Conservation (phyloP, 139 green algal genomes). For the Diplosphaera chodatii region DNA sequence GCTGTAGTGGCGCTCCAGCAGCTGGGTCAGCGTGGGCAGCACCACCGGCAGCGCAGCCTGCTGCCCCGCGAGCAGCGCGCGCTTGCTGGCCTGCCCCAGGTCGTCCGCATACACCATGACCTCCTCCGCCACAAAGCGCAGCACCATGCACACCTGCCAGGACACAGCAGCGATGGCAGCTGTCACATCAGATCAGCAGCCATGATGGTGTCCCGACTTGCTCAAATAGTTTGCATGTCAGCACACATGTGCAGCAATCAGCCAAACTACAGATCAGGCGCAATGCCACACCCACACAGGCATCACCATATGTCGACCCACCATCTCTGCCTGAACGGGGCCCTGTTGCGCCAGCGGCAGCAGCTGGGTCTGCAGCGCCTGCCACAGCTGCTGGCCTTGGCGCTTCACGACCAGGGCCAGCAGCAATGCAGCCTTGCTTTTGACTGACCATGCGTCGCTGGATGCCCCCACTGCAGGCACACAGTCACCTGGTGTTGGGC, state of each 20-base stretch:
- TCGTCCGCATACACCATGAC: conserved; percentile 51
- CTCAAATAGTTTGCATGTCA: too few relatives aligned
- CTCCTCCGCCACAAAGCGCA: conserved; percentile 71
- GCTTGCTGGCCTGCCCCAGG: conserved; percentile 40
- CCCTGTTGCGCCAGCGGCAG: conserved; percentile 37
- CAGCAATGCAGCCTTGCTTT: conserved; percentile 64
- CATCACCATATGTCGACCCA: not conserved
- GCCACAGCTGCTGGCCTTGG: conserved; percentile 42
- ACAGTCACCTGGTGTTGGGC: too few relatives aligned
- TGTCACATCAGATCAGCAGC: too few relatives aligned
- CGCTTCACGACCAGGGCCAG: conserved; percentile 62
- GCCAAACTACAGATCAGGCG: too few relatives aligned
- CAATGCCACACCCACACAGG: too few relatives aligned
- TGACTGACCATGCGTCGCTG: conserved; percentile 34
- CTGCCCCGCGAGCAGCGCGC: conserved; percentile 51
- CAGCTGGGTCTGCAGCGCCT: conserved; percentile 58
- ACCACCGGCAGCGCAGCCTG: conserved; percentile 36
- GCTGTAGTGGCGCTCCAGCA: conserved; percentile 28
- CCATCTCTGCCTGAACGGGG: conserved; percentile 28
- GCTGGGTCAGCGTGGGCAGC: conserved; percentile 54
- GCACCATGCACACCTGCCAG: conserved; percentile 52
- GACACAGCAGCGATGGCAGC: too few relatives aligned
- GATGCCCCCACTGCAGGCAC: conserved; percentile 13
- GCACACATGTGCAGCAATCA: too few relatives aligned
- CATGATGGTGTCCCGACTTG: too few relatives aligned